Evolutionary conservation across 306 rosid genomes (phyloP), one percentile per base, ranked within the genome.

Genomic region (Carpinus fangiana): DNA sequence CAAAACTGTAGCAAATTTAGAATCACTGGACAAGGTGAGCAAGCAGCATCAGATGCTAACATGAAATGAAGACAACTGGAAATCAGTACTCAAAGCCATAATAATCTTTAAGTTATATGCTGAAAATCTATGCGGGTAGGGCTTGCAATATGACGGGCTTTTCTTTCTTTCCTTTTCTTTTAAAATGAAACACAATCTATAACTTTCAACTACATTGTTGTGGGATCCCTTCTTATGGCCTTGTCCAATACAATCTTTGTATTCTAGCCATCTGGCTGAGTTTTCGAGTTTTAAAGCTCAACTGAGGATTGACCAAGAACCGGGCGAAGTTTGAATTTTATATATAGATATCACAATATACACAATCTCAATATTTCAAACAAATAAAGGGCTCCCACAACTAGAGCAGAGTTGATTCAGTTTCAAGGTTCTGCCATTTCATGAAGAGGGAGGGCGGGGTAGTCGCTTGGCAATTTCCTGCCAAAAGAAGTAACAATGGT

Each of bases 391-490:
- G 14, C 55, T 68, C 68, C 48, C 72, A 66, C 16, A 56, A 48
- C 66, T 75, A 18, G 61, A 75, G 48, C 65, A 46, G 12, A 41
- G 8, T 48, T 48, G 2, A 48, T 31, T 53, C 68, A 31, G 48
- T 74, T 79, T 66, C 69, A 67, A 59, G 75, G 46, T 84, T 77
- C 78, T 62, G 48, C 17, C 60, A 41, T 41, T 75, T 88, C 86
- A 79, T 10, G 81, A 73, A 31, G 85, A 11, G 38, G 85, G 52
- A 2, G 91, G 88, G 12, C 91, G 87, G 43, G 91, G 89, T 64
- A 88, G 76, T 26, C 87, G 86, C 79, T 85, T 88, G 2, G 89
- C 89, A 17, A 88, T 85, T 76, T 85, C 91, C 91, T 88, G 87
- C 50, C 68, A 18, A 60, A 81, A 48, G 50, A 18, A 43, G 76